Conservation (phyloP, 176 grass and related monocot species). For the Aegilops tauschii region DNA sequence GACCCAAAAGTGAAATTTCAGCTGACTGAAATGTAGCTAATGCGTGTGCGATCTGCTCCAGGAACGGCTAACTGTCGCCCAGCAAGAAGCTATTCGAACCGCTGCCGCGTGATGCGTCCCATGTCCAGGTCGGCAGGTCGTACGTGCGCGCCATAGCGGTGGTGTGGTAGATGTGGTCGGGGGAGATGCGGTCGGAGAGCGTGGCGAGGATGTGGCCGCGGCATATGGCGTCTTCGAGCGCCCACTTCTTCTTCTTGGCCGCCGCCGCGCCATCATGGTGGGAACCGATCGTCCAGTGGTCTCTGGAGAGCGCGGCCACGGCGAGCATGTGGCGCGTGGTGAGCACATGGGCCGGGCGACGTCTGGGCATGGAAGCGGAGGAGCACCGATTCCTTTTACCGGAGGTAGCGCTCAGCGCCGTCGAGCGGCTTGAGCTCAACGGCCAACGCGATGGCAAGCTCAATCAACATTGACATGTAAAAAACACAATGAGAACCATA, state of each 20-base stretch:
- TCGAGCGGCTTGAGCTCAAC: slow-evolving; percentile 10
- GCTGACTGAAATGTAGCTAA: not conserved
- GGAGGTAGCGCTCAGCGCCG: slow-evolving; percentile 17
- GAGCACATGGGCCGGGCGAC: not conserved
- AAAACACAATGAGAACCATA: too few relatives aligned
- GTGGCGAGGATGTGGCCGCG: slow-evolving; percentile 43
- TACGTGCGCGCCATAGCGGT: slow-evolving; percentile 20
- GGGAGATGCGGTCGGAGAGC: slow-evolving; percentile 26
- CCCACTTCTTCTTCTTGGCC: not conserved
- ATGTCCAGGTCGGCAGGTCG: not conserved
- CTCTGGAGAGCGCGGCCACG: not conserved
- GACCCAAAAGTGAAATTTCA: too few relatives aligned
- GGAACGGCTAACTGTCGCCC: not conserved
- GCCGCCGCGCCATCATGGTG: not conserved
- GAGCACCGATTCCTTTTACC: slow-evolving; percentile 45
- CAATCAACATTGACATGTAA: too few relatives aligned
- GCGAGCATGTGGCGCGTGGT: too few relatives aligned
- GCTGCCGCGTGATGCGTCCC: too few relatives aligned
- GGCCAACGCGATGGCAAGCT: not conserved
- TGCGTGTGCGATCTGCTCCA: slow-evolving; percentile 25
- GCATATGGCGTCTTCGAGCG: slow-evolving; percentile 33
- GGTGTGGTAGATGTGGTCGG: too few relatives aligned
- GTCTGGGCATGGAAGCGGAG: slow-evolving; percentile 7
- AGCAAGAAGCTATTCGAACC: not conserved
- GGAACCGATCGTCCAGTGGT: not conserved